phyloP scores from a whole-genome alignment of 495 filamentous ascomycete species.

The Beverwykella pulmonaria region DNA sequence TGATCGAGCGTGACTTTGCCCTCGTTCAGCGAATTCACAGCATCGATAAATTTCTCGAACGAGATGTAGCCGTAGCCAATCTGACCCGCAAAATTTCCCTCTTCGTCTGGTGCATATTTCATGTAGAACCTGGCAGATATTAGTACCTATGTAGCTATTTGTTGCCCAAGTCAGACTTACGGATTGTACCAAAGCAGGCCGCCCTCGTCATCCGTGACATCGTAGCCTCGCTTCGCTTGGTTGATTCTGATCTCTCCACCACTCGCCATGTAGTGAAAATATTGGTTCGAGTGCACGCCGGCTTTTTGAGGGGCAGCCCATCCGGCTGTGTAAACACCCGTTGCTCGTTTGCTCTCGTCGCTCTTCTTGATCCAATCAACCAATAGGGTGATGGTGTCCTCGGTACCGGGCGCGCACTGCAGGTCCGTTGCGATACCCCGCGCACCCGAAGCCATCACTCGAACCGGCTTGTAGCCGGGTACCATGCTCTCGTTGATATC shows the following conservation, averaged over 20 bases:
- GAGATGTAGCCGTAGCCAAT: conserved; percentile 90
- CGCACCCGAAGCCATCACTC: conserved; percentile 75
- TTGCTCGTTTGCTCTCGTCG: conserved; percentile 68
- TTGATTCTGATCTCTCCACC: conserved; percentile 86
- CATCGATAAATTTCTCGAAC: conserved; percentile 95
- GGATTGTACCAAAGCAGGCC: conserved; percentile 84
- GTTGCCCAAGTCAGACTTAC: too few relatives aligned
- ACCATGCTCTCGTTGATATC: conserved; percentile 93
- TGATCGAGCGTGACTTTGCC: conserved; percentile 69
- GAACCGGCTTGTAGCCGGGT: conserved; percentile 72
- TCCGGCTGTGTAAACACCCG: conserved; percentile 89
- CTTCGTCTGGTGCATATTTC: conserved; percentile 92
- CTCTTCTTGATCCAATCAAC: conserved; percentile 82
- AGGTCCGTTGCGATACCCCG: conserved; percentile 71
- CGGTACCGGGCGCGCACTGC: conserved; percentile 77
- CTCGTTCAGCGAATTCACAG: conserved; percentile 75
- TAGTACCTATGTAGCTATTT: conserved; percentile 2
- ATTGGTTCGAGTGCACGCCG: conserved; percentile 92
- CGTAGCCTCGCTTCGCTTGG: conserved; percentile 93
- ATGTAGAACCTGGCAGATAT: conserved; percentile 70
- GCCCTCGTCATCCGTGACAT: conserved; percentile 79
- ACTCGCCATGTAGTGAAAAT: conserved; percentile 88
- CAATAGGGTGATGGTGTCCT: conserved; percentile 89
- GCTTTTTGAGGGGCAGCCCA: conserved; percentile 93
- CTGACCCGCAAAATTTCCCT: conserved; percentile 91